Base-by-base conservation (phyloP, 2,329 filamentous ascomycete genomes). In the Colletotrichum lini region DNA sequence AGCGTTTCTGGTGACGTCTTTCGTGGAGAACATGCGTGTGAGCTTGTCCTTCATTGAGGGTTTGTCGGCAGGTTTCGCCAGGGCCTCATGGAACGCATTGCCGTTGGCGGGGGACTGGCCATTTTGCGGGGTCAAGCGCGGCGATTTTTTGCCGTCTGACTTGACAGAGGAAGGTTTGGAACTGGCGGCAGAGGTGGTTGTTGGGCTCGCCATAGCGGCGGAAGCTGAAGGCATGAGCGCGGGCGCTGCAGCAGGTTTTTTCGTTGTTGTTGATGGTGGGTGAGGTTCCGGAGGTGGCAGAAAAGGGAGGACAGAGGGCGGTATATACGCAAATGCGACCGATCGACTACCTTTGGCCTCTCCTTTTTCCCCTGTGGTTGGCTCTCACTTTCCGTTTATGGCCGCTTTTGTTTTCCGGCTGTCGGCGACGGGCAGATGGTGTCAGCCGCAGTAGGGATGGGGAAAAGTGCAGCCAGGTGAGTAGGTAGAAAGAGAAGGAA, bases 11-110 rank as follows among this genome's bases (percentile, higher is more conserved):
- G 79, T 75, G 23, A 83, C 78, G 65, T 90, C 89, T 78, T 88
- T 90, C 74, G 84, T 86, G 65, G 87, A 90, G 80, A 92, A 92
- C 86, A 92, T 92, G 82, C 90, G 87, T 50, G 89, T 88, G 67
- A 92, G 79, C 57, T 89, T 87, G 77, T 90, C 89, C 78, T 91
- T 92, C 81, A 92, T 89, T 16, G 89, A 90, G 2, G 86, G 79
- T 79, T 89, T 90, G 76, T 91, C 89, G 67, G 81, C 75, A n/a
- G 75, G 72, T 72, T 76, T 75, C 66, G 79, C 77, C 65, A 79
- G 73, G 65, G 76, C 76, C 44, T 84, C 83, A 57, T 77, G 67
- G 73, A 61, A 69, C 67, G 70, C 40, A 57, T 73, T 66, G 63
- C 75, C 76, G 38, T 74, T 75, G 45, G 73, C 71, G 26, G 68